Percentiles rank a stretch among this genome's conserved stretches.
Conservation (phyloP, 306 rosid species). For the Comarum palustre region DNA sequence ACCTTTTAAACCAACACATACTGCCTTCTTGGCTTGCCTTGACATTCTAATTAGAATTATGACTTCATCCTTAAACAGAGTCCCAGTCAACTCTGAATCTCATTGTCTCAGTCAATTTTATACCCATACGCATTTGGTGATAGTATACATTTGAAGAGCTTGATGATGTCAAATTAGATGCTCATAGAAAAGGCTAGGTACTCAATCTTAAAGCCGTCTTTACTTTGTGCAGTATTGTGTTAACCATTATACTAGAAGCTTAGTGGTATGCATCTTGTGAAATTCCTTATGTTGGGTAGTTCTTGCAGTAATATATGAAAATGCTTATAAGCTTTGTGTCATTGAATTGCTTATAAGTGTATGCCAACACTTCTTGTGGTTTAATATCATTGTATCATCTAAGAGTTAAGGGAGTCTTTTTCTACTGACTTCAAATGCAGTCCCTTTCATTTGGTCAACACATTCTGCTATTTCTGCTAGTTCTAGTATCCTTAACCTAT, state of each 20-base stretch:
- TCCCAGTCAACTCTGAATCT: slow-evolving; percentile 40
- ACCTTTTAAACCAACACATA: background rate
- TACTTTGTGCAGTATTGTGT: background rate
- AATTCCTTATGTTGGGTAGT: too few species aligned
- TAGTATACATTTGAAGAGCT: background rate
- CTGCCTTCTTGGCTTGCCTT: background rate
- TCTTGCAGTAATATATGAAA: too few species aligned
- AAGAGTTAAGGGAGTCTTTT: too few species aligned
- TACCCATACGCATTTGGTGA: too few species aligned
- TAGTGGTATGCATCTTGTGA: background rate
- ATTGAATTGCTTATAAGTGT: too few species aligned
- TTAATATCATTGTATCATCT: too few species aligned
- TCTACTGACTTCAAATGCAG: too few species aligned
- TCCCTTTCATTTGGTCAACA: too few species aligned
- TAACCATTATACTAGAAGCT: background rate
- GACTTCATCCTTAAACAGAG: background rate
- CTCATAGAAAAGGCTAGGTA: background rate
- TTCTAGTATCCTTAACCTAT: background rate
- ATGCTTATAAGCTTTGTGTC: too few species aligned
- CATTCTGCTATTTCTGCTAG: too few species aligned
- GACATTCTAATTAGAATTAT: background rate
- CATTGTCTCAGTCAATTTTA: background rate
- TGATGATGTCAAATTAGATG: slow-evolving; percentile 4
- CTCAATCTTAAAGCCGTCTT: background rate
- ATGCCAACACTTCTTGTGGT: too few species aligned